A percentile compares a stretch with the other conserved stretches of the same genome.
These are phyloP conservation scores for Bryoglossum gracile DNA, from an alignment of 495 filamentous ascomycete genomes.

Conservation along the genomic window DNA sequence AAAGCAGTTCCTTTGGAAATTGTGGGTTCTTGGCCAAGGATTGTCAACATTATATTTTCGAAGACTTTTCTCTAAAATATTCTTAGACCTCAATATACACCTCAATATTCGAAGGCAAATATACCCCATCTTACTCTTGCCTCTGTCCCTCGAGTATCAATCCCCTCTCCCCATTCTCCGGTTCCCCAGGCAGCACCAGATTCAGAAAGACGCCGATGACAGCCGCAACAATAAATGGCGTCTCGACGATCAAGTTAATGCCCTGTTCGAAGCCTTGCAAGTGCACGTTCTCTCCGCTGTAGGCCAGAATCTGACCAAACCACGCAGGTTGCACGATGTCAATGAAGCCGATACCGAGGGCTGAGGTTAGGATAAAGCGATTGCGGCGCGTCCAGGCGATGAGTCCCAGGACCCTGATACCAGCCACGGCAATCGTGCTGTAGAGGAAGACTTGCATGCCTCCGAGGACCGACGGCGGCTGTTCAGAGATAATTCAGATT, in stretches of 20 bases:
- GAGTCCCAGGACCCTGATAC: conserved; percentile 29
- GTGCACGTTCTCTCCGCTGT: conserved; percentile 12
- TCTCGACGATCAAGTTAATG: conserved; percentile 28
- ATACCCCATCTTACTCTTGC: no score
- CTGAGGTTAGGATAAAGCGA: conserved; percentile 32
- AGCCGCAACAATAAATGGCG: conserved; percentile 33
- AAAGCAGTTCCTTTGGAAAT: no score
- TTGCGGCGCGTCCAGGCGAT: conserved; percentile 32
- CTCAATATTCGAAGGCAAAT: no score
- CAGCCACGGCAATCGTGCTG: conserved; percentile 33
- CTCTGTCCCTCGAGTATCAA: no score
- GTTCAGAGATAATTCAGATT: not conserved
- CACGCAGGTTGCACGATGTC: conserved; percentile 34
- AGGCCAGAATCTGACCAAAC: conserved; percentile 26
- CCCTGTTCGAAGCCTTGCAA: conserved; percentile 32
- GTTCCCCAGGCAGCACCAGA: conserved; percentile 26
- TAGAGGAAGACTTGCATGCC: conserved; percentile 38
- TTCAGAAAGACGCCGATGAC: conserved; percentile 34
- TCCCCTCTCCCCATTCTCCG: conserved; percentile 14
- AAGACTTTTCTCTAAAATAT: no score
- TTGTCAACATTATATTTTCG: no score
- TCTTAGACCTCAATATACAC: no score
- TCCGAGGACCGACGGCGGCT: conserved; percentile 30
- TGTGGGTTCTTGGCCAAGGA: no score
- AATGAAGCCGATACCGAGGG: conserved; percentile 30